phyloP scores from a whole-genome alignment of 371 early-diverging fungal species.

The Lichtheimia corymbifera region DNA sequence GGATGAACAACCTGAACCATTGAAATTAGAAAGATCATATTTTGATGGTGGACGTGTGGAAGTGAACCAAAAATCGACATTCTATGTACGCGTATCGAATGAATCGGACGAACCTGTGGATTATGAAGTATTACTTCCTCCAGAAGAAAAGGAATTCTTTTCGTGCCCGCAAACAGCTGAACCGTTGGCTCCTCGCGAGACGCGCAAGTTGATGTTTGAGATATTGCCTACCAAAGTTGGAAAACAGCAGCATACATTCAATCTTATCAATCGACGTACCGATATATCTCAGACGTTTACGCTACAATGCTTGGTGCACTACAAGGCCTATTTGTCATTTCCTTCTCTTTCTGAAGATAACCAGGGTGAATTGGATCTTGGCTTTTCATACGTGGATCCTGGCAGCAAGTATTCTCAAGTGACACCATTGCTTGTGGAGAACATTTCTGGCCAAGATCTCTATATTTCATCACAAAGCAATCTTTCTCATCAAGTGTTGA shows the following conservation, averaged over 20 bases:
- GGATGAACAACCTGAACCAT: constrained; percentile 19
- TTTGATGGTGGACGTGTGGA: constrained; percentile 66
- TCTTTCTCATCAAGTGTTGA: constrained; percentile 78
- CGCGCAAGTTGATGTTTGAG: constrained; percentile 60
- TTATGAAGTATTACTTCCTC: constrained; percentile 31
- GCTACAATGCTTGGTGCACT: constrained; percentile 62
- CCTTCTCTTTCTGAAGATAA: constrained; percentile 60
- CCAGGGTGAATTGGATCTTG: constrained; percentile 72
- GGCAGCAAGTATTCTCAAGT: constrained; percentile 78
- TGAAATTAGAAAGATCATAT: constrained; percentile 48
- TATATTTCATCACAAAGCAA: constrained; percentile 77
- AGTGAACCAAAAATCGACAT: constrained; percentile 50
- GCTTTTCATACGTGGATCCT: constrained; percentile 82
- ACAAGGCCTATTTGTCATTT: constrained; percentile 62
- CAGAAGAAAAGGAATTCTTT: constrained; percentile 27
- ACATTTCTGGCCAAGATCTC: constrained; percentile 66
- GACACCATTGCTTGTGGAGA: constrained; percentile 70
- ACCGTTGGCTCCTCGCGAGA: constrained; percentile 52
- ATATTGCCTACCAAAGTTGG: constrained; percentile 55
- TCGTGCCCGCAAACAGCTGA: constrained; percentile 20
- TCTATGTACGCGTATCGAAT: constrained; percentile 65
- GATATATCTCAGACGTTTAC: constrained; percentile 47
- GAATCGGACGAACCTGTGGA: constrained; percentile 35
- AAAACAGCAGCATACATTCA: constrained; percentile 55
- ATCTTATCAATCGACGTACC: constrained; percentile 38